A percentile compares a stretch with the other conserved stretches of the same genome.
Evolutionary conservation across 2,329 filamentous ascomycete species (phyloP).

Genomic region (Cladosporium sp.): DNA sequence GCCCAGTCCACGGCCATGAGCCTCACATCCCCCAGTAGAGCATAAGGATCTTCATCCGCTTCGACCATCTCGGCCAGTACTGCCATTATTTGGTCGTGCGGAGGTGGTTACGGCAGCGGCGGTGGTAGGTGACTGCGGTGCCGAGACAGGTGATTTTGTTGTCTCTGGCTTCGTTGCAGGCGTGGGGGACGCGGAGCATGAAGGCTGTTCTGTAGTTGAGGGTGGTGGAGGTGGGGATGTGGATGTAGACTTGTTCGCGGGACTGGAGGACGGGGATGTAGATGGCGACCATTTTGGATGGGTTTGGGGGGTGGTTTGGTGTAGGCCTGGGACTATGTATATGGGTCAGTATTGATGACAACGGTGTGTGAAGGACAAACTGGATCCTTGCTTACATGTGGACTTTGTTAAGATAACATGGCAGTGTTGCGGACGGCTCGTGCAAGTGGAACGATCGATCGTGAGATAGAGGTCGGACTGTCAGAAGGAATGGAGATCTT

Average conservation of each 20-base stretch:
- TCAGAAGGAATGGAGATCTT: neutral
- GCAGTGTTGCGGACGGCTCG: too few species aligned
- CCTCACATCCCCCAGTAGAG: neutral
- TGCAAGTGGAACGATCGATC: neutral
- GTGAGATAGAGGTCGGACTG: neutral
- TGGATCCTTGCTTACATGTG: neutral
- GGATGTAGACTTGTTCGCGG: neutral
- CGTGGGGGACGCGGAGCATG: neutral
- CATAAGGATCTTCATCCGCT: neutral
- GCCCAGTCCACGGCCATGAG: neutral
- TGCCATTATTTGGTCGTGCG: neutral
- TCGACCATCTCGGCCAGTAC: neutral
- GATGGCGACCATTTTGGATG: slow-evolving; percentile 2
- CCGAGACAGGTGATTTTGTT: neutral
- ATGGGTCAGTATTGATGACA: neutral
- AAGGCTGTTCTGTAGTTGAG: neutral
- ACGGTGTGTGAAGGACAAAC: neutral
- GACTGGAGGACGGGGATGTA: neutral
- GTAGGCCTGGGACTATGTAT: neutral
- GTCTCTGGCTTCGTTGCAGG: neutral
- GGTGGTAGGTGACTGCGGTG: neutral
- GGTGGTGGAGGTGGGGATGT: neutral
- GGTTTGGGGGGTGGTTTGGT: neutral
- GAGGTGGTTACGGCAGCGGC: neutral
- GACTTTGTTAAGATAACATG: neutral